Percentiles rank a stretch among this genome's conserved stretches.
Conservation (phyloP, 805 yeast genomes). For the Barnettozyma salicaria region DNA sequence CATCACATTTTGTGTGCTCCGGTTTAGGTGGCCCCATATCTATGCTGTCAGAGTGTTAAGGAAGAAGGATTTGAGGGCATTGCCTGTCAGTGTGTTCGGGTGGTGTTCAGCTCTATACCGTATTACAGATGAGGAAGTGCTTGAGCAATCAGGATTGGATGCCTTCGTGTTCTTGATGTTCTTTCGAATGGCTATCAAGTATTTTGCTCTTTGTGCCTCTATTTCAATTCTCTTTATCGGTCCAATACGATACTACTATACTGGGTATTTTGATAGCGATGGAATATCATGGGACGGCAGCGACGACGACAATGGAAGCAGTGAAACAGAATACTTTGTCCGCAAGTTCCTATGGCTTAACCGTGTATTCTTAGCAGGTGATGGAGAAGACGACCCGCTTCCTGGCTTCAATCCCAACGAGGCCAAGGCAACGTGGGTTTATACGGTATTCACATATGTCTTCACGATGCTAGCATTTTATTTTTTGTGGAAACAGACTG, state of each 20-base stretch:
- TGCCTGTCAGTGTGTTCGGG: conserved; percentile 50
- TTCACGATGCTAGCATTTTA: conserved; percentile 67
- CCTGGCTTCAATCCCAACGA: conserved; percentile 34
- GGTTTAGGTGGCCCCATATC: conserved; percentile 73
- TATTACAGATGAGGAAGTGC: conserved; percentile 71
- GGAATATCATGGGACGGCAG: conserved; percentile 31
- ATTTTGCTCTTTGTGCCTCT: conserved; percentile 57
- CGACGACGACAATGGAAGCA: not conserved
- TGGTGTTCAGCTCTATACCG: conserved; percentile 71
- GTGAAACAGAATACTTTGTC: not conserved
- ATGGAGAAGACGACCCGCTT: conserved; percentile 34
- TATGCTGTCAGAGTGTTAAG: conserved; percentile 66
- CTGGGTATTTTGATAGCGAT: conserved; percentile 72
- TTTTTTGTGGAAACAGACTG: conserved; percentile 64
- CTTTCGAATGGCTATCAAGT: conserved; percentile 80
- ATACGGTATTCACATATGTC: conserved; percentile 79
- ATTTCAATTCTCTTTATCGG: conserved; percentile 74
- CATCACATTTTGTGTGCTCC: conserved; percentile 58
- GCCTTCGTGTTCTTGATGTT: conserved; percentile 89
- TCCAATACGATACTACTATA: conserved; percentile 77
- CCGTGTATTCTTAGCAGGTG: conserved; percentile 13
- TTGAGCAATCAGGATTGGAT: conserved; percentile 89
- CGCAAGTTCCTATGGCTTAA: conserved; percentile 14
- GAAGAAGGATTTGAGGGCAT: conserved; percentile 29
- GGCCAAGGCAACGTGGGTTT: conserved; percentile 68